These are phyloP conservation scores for Sphaerosporella brunnea DNA, from an alignment of 495 filamentous ascomycete species.

Conservation along the genomic window DNA sequence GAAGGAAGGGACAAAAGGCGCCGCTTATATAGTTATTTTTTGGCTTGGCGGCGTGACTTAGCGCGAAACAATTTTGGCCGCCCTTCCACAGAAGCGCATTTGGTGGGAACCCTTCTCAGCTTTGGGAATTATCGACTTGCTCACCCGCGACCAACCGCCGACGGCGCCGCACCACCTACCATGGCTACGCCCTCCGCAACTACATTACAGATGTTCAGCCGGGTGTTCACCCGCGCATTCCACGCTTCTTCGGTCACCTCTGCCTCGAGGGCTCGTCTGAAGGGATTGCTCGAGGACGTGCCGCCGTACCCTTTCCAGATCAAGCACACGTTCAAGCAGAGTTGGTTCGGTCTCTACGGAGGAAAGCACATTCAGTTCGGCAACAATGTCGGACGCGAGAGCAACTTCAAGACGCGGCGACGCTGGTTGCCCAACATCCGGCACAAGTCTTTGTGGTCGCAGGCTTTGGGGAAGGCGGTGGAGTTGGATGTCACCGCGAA, in stretches of 20 bases:
- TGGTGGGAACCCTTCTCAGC: too few species aligned
- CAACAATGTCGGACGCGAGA: constrained; percentile 59
- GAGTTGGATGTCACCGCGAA: constrained; percentile 57
- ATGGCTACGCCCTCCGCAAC: too few species aligned
- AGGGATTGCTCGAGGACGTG: constrained; percentile 26
- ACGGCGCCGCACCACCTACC: too few species aligned
- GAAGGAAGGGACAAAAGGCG: background rate
- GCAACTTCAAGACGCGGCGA: constrained; percentile 66
- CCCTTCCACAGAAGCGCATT: too few species aligned
- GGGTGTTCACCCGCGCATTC: constrained; percentile 15
- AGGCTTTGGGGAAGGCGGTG: constrained; percentile 44
- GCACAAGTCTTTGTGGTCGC: constrained; percentile 53
- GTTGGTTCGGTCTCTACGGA: constrained; percentile 74
- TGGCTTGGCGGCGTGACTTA: background rate
- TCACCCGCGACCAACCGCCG: too few species aligned
- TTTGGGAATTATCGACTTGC: too few species aligned
- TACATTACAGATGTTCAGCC: background rate
- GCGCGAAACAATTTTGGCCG: too few species aligned
- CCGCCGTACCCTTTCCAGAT: constrained; percentile 77
- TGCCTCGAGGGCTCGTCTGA: constrained; percentile 26
- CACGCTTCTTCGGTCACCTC: constrained; percentile 11
- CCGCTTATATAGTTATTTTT: background rate
- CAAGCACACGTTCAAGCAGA: constrained; percentile 65
- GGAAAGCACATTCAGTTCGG: constrained; percentile 63
- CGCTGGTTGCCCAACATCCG: constrained; percentile 80